Evolutionary conservation across 352 stramenopile genomes (phyloP).

Genomic region (Globisporangium mamillatum): DNA sequence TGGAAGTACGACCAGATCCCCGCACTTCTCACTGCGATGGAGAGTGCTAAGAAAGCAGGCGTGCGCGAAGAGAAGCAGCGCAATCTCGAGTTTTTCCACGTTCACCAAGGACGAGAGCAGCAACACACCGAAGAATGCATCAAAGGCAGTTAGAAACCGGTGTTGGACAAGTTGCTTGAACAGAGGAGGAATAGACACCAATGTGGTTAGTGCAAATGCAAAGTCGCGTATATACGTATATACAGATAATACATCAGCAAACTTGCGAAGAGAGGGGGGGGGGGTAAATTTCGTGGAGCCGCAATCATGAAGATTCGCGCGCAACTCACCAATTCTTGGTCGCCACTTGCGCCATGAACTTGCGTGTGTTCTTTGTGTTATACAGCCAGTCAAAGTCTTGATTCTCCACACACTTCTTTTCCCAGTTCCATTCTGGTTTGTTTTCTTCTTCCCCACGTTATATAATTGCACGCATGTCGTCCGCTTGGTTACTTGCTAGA

Average conservation of each 20-base stretch:
- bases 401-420: neutral
- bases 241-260: neutral
- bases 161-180: neutral
- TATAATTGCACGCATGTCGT: neutral
- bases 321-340: neutral
- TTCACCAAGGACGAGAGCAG: slow-evolving; percentile 20
- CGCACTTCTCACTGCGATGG: slow-evolving; percentile 26
- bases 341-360: neutral
- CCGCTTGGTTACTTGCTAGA: neutral
- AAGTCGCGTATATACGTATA: neutral
- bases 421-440: neutral
- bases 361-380: neutral
- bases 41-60: slow-evolving; percentile 21
- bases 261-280: neutral
- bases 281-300: neutral
- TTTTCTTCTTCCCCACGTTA: neutral
- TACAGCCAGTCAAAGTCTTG: neutral
- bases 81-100: slow-evolving; percentile 74
- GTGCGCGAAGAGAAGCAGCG: slow-evolving; percentile 51
- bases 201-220: neutral
- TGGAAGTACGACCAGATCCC: slow-evolving; percentile 43
- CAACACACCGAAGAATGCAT: neutral
- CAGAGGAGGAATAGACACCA: neutral
- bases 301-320: neutral
- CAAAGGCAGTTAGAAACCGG: neutral